Percentiles rank a stretch among this genome's conserved stretches.
Evolutionary conservation across 176 grass and related monocot genomes (phyloP).

Genomic region (Triticum monococcum): DNA sequence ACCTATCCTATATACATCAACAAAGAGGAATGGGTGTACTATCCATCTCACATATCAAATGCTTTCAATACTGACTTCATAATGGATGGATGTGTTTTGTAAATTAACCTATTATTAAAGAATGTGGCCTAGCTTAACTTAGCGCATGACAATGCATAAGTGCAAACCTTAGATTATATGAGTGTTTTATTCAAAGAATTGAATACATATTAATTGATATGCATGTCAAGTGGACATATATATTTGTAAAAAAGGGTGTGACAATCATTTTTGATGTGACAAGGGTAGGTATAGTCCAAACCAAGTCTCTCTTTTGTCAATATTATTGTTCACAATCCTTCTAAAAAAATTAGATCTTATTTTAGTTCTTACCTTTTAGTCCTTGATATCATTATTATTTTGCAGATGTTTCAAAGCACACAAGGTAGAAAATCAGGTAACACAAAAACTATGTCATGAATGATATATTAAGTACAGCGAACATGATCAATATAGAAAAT

Average conservation of each 20-base stretch:
- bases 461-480: not conserved
- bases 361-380: not conserved
- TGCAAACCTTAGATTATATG: not conserved
- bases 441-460: not conserved
- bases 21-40: constrained; percentile 9
- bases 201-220: not conserved
- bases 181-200: not conserved
- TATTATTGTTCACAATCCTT: not conserved
- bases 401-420: no score
- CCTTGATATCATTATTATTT: not conserved
- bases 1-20: not conserved
- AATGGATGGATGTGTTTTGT: not conserved
- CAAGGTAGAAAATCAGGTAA: not conserved
- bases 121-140: not conserved
- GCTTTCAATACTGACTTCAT: not conserved
- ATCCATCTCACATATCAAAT: not conserved
- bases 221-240: not conserved
- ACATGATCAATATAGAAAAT: no score
- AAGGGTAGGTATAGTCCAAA: not conserved
- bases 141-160: not conserved
- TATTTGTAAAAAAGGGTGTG: not conserved
- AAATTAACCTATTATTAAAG: not conserved
- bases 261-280: not conserved
- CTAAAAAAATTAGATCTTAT: no score
- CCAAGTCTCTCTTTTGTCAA: not conserved